Evolutionary conservation across 2,329 filamentous ascomycete genomes (phyloP).

Genomic region (Aureobasidium pullulans): DNA sequence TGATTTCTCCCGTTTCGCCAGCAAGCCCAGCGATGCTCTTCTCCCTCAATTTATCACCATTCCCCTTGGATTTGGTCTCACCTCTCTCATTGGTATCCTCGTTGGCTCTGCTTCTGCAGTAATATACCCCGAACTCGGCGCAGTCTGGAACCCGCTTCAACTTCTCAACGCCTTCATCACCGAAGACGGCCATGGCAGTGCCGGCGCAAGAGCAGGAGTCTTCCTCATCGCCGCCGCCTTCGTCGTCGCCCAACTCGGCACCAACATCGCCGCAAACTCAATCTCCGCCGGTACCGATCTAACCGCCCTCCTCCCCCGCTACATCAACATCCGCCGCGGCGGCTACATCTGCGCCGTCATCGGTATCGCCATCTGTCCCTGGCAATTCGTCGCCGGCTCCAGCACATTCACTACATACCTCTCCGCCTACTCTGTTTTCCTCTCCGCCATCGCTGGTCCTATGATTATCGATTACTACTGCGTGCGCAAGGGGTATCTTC

Average conservation of each 20-base stretch:
- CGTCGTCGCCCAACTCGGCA: slow-evolving; percentile 44
- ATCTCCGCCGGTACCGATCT: slow-evolving; percentile 49
- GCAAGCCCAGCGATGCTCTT: slow-evolving; percentile 65
- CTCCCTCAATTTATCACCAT: slow-evolving; percentile 61
- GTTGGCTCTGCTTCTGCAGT: slow-evolving; percentile 37
- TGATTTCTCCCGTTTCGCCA: slow-evolving; percentile 78
- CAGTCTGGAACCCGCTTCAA: slow-evolving; percentile 36
- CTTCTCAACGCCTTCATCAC: slow-evolving; percentile 36
- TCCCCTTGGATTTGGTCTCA: slow-evolving; percentile 18
- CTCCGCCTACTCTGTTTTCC: slow-evolving; percentile 84
- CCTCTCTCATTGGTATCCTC: slow-evolving; percentile 16
- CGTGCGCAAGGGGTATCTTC: slow-evolving; percentile 73
- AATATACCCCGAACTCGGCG: slow-evolving; percentile 53
- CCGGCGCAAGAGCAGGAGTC: slow-evolving; percentile 44
- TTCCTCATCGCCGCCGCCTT: slow-evolving; percentile 41
- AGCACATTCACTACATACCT: slow-evolving; percentile 91
- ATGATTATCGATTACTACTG: slow-evolving; percentile 84
- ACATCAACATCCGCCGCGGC: slow-evolving; percentile 67
- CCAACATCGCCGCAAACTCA: slow-evolving; percentile 70
- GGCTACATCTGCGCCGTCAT: slow-evolving; percentile 76
- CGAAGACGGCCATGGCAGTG: slow-evolving; percentile 27
- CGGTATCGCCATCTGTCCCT: slow-evolving; percentile 80
- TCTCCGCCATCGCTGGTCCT: slow-evolving; percentile 90
- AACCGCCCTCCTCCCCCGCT: slow-evolving; percentile 45
- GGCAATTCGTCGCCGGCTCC: slow-evolving; percentile 63